Percentiles rank a stretch among this genome's conserved stretches.
Conservation (phyloP, 495 filamentous ascomycete genomes). For the Haplographium delicatum region DNA sequence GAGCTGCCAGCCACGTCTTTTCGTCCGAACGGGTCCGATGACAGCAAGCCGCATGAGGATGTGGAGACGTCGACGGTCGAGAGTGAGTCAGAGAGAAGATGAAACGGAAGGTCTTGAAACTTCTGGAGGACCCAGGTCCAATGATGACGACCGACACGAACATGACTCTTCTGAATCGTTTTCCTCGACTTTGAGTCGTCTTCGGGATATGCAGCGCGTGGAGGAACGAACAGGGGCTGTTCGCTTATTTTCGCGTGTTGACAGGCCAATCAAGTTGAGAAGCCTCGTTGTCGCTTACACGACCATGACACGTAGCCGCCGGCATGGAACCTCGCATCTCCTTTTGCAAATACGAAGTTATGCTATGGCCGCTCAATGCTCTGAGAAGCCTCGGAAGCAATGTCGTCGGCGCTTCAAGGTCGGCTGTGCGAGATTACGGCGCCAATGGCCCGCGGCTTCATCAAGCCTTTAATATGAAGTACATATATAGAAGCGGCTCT, state of each 20-base stretch:
- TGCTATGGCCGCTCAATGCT: neutral
- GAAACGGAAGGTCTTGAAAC: constrained; percentile 24
- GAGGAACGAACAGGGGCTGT: neutral
- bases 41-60: constrained; percentile 6
- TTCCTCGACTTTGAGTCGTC: constrained; percentile 9
- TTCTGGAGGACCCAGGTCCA: constrained; percentile 11
- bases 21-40: constrained; percentile 11
- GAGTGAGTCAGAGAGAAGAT: constrained; percentile 22
- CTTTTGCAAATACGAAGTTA: neutral
- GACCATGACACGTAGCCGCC: constrained; percentile 20
- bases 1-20: constrained; percentile 14
- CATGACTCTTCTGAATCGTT: constrained; percentile 10
- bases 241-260: constrained; percentile 16
- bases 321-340: constrained; percentile 3
- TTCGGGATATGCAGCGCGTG: constrained; percentile 25
- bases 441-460: constrained; percentile 21
- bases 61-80: constrained; percentile 15
- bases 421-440: constrained; percentile 24
- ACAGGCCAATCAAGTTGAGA: constrained; percentile 6
- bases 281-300: constrained; percentile 16
- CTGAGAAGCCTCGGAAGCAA: neutral
- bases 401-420: constrained; percentile 23
- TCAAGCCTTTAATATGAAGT: neutral
- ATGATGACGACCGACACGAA: constrained; percentile 12
- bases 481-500: constrained; percentile 13